Evolutionary conservation across 495 filamentous ascomycete species (phyloP), one percentile per base, ranked within the genome.

Genomic region (Podospora anserina): DNA sequence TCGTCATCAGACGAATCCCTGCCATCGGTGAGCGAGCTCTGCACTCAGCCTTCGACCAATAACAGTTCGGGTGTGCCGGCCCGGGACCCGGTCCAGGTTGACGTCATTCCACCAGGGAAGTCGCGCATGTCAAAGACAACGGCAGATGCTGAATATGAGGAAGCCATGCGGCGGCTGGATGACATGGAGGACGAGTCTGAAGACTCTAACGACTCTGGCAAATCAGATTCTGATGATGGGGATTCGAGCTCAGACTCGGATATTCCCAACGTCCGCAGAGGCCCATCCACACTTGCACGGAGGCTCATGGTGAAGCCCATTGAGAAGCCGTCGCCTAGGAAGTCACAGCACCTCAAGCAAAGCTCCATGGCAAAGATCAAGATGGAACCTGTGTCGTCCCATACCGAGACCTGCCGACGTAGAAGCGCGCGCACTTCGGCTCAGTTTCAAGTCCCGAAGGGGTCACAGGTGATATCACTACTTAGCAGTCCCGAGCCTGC

Each of bases 401-500:
- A 64, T 30, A 13, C 32, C 64, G 1, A 7, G 26, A 56, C 15
- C 16, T 34, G 23, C 66, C 32, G 20, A 32, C 19, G 4, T 49
- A 49, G 39, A 49, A 16, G 39, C 15, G 39, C 5, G 39, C 39
- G 44, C 44, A 32, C 30, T 39, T 63, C 61, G 9, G 71, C 70
- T 32, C 61, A 26, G 15, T 81, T 80, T 57, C 63, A 27, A 4
- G 65, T 79, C 32, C 81, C 81, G 0, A 65, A 76, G 1, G 80
- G 80, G 1, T 75, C 76, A 0, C 81, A 83, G 63, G 76, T 83
- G 7, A 66, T 80, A 7, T 78, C 77, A 18, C 68, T 84, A 5
- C 68, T 80, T 1, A 80, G 73, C 65, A 75, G 81, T 67, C 75
- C 78, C 0, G 80, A 82, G 65, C 73, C 80, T 1, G 76, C 67